These are phyloP conservation scores for Gaeumannomyces tritici DNA, from an alignment of 2,329 filamentous ascomycete species.

Conservation along the genomic window DNA sequence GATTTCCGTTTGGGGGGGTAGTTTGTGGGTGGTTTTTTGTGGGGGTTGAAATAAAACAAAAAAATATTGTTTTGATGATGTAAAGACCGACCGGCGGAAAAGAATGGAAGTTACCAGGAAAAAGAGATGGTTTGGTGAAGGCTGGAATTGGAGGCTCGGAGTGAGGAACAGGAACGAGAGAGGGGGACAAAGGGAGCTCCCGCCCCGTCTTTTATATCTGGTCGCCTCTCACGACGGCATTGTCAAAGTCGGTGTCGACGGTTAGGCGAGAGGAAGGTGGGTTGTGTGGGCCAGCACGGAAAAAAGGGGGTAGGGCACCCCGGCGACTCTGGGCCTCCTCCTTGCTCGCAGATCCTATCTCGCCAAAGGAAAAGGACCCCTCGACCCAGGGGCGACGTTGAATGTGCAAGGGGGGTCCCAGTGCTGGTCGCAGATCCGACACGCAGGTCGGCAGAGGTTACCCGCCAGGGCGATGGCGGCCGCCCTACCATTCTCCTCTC, in stretches of 20 bases:
- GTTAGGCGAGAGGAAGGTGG: background rate
- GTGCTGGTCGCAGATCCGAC: background rate
- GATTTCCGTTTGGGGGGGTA: background rate
- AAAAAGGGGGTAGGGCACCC: background rate
- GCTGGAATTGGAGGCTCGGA: background rate
- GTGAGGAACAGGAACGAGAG: background rate
- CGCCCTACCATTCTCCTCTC: too few species aligned
- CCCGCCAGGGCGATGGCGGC: background rate
- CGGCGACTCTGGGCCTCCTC: background rate
- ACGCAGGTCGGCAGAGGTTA: background rate
- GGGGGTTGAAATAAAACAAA: background rate
- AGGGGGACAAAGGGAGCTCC: background rate
- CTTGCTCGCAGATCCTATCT: background rate
- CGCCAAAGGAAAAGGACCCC: background rate
- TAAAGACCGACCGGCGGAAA: constrained; percentile 3
- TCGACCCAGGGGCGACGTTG: background rate
- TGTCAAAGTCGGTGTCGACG: background rate
- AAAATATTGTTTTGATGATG: background rate
- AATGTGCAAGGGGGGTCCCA: background rate
- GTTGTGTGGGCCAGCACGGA: background rate
- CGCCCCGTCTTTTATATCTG: background rate
- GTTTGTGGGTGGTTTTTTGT: background rate
- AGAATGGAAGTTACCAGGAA: constrained; percentile 1
- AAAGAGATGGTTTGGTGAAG: background rate
- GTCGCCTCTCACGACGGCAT: background rate